Base-by-base conservation (phyloP, 1,284 basidiomycete species). In the Apiotrichum domesticum region DNA sequence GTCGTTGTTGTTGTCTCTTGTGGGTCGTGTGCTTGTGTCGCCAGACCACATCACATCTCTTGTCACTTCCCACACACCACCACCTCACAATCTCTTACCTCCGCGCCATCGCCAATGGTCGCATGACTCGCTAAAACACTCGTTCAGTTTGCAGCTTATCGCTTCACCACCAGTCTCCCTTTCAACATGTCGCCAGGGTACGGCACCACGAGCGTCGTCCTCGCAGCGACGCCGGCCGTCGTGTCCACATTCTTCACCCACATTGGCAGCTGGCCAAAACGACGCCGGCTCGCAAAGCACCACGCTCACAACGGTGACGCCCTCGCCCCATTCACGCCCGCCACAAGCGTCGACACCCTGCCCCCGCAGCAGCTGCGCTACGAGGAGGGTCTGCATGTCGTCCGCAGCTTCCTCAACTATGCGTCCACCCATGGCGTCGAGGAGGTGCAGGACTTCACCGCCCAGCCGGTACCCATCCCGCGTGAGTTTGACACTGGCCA, bases 381-480 rank as follows among this genome's bases (percentile, higher is more conserved):
- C 52, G 73, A 76, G 33, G 73, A 74, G 55, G 74, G 74, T 3
- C 56, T 76, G 35, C 66, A 71, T 46, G 64, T 74, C 35, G 66
- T 74, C 21, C 66, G 66, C 50, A 51, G 66, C 11, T 76, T 76
- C 45, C 58, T 76, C 32, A 68, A 74, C 9, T 73, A 68, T 59
- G 67, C 72, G 8, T 71, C 67, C 39, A 62, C 64, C 44, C 69
- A 73, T 61, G 68, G 70, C 34, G 70, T 79, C 8, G 76, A 75
- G 52, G 75, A 78, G 49, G 68, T 78, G 14, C 78, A 79, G 59
- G 65, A 66, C 5, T 79, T 76, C 58, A 77, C 77, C 2, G 75
- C 73, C 2, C 74, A 72, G 64, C 61, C 66, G 8, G 66, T 77
- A 3, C 76, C 75, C 0, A 65, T 63, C 6, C 69, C 70, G 4